phyloP scores from a whole-genome alignment of 2,329 filamentous ascomycete genomes.

The Parastagonospora avenae region DNA sequence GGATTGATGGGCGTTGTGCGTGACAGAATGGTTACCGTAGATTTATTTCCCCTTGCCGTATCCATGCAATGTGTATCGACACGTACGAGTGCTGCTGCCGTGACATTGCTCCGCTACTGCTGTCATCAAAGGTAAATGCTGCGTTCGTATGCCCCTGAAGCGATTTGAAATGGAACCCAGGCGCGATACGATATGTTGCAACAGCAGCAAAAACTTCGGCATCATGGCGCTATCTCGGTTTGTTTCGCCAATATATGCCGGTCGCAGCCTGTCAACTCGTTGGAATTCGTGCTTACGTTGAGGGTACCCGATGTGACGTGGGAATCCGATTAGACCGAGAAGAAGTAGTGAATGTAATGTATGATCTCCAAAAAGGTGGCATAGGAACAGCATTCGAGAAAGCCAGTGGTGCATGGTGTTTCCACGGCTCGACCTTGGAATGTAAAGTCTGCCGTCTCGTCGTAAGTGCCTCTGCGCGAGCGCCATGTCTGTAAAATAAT shows the following conservation, averaged over 20 bases:
- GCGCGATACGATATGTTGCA: conserved; percentile 7
- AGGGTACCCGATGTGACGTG: conserved; percentile 3
- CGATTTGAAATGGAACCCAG: neutral
- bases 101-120: conserved; percentile 2
- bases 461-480: conserved; percentile 10
- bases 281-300: neutral
- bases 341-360: conserved; percentile 23
- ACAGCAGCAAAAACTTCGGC: neutral
- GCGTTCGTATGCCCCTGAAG: neutral
- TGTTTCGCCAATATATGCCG: neutral
- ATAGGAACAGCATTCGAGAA: conserved; percentile 19
- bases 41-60: conserved; percentile 1
- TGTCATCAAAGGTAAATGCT: neutral
- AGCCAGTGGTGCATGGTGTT: conserved; percentile 3
- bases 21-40: neutral
- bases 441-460: conserved; percentile 13
- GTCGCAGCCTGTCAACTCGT: neutral
- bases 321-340: conserved; percentile 11
- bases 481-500: neutral
- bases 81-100: conserved; percentile 3
- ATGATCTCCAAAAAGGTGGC: conserved; percentile 17
- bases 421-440: conserved; percentile 1
- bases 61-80: neutral
- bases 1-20: neutral
- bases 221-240: neutral